Conservation (phyloP, 2,329 filamentous ascomycete genomes). For the Falciphora oryzae region DNA sequence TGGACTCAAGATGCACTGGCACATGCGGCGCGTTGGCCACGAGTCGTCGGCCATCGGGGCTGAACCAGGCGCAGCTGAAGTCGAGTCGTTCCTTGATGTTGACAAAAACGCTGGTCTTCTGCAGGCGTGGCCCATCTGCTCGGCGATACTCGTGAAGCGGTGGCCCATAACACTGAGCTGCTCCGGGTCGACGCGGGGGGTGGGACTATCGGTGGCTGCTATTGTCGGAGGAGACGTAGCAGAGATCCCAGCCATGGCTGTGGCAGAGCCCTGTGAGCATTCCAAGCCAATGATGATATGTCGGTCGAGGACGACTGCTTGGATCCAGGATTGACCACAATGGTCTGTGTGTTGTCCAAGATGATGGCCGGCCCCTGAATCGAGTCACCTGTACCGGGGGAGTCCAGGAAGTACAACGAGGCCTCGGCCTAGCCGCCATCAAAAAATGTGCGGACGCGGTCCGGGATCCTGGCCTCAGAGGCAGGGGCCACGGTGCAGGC, state of each 20-base stretch:
- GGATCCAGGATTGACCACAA: conserved; percentile 79
- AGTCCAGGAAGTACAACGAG: conserved; percentile 67
- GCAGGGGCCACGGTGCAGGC: no score
- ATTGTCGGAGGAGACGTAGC: no score
- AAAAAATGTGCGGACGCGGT: conserved; percentile 56
- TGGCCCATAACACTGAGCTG: conserved; percentile 75
- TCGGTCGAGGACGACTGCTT: conserved; percentile 73
- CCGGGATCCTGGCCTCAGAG: no score
- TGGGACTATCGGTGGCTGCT: no score
- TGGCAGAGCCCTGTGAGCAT: no score
- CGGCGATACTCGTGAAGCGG: conserved; percentile 79
- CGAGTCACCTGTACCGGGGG: conserved; percentile 65
- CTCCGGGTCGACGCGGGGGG: conserved; percentile 55
- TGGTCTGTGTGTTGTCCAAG: conserved; percentile 84
- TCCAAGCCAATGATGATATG: conserved; percentile 74
- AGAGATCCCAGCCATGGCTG: no score
- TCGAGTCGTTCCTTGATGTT: conserved; percentile 80
- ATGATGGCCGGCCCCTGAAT: conserved; percentile 79
- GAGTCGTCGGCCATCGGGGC: conserved; percentile 65
- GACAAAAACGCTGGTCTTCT: conserved; percentile 70
- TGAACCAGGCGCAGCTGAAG: conserved; percentile 78
- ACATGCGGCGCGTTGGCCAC: conserved; percentile 78
- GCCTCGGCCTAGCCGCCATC: conserved; percentile 73
- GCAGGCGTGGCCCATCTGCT: conserved; percentile 74
- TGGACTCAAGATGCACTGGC: conserved; percentile 74